These are phyloP conservation scores for Mucor irregularis DNA, from an alignment of 371 early-diverging fungal genomes.

Conservation along the genomic window DNA sequence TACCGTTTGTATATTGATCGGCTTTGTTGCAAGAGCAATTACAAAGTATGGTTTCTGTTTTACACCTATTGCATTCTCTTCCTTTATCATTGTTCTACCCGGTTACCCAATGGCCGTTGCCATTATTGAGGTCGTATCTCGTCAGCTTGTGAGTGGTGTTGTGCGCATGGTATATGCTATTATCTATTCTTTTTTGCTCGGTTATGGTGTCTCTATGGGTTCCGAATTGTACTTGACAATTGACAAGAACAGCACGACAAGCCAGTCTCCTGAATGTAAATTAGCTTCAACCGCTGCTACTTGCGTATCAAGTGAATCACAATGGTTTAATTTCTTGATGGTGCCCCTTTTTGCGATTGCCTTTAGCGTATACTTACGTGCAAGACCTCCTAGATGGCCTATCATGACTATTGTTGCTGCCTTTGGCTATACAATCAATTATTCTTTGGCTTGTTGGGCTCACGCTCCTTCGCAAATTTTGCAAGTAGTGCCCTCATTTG, in stretches of 20 bases:
- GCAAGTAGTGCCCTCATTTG: constrained; percentile 54
- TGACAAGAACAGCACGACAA: constrained; percentile 25
- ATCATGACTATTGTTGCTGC: constrained; percentile 42
- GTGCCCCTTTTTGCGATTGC: constrained; percentile 48
- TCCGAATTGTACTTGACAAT: constrained; percentile 46
- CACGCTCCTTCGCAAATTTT: constrained; percentile 50
- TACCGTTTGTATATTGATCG: constrained; percentile 68
- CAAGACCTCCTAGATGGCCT: constrained; percentile 41
- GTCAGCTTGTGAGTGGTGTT: constrained; percentile 86
- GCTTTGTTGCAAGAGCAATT: constrained; percentile 61
- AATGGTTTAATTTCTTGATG: constrained; percentile 33
- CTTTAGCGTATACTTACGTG: constrained; percentile 46
- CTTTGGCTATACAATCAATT: constrained; percentile 38
- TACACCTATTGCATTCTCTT: constrained; percentile 49
- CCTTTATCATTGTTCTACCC: constrained; percentile 67
- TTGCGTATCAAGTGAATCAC: constrained; percentile 28
- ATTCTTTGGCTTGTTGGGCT: constrained; percentile 33
- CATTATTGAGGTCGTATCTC: constrained; percentile 80
- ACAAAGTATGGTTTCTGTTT: constrained; percentile 43
- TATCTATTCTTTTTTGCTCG: constrained; percentile 73
- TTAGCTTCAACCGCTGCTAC: constrained; percentile 21
- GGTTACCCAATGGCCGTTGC: constrained; percentile 75
- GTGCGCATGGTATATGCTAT: constrained; percentile 81
- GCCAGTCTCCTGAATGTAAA: constrained; percentile 12
- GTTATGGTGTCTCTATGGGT: constrained; percentile 81